Evolutionary conservation across 2,329 filamentous ascomycete species (phyloP), one percentile per base, ranked within the genome.

Genomic region (Cladosporium halotolerans): DNA sequence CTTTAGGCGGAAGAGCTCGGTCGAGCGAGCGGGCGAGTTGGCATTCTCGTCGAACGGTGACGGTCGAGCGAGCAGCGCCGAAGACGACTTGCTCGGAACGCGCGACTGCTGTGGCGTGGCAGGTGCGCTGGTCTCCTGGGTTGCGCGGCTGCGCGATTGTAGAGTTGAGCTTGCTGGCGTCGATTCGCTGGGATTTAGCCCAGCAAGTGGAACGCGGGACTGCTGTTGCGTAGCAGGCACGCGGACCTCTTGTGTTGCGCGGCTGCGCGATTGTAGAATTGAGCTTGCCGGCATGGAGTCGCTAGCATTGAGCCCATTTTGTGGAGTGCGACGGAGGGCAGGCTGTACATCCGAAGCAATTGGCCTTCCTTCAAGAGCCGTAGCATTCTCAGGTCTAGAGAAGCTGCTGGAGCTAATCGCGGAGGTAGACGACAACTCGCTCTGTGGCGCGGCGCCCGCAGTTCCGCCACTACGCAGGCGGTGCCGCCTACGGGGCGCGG

Each of bases 351-450:
- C 39, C 14, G 19, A 16, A 16, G 16, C n/a, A 31, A n/a, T 14
- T 6, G 23, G 42, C 31, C 42, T 46, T 45, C 50, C 42, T 45
- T 45, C 48, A n/a, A 51, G 51, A 56, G 46, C 40, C 40, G 50
- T 11, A 28, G 53, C 39, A 33, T 34, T 43, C 19, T 34, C 45
- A 3, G 38, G 42, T 16, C 36, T 32, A 19, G 38, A 51, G 54
- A 32, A 7, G 56, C 56, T 51, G 46, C 55, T 47, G 31, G 59
- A 49, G 23, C 54, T 46, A 52, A 53, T 58, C 61, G 60, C 61
- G 60, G 61, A 64, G 59, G 58, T 59, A 58, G 56, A 61, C 58
- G 59, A 57, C 58, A 59, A 54, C 51, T 53, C 43, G 53, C 48
- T 51, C 48, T 51, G 40, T 39, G 36, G 48, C 32, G 48, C 48